Evolutionary conservation across 2,329 filamentous ascomycete species (phyloP).

Genomic region (Xylaria sp.): DNA sequence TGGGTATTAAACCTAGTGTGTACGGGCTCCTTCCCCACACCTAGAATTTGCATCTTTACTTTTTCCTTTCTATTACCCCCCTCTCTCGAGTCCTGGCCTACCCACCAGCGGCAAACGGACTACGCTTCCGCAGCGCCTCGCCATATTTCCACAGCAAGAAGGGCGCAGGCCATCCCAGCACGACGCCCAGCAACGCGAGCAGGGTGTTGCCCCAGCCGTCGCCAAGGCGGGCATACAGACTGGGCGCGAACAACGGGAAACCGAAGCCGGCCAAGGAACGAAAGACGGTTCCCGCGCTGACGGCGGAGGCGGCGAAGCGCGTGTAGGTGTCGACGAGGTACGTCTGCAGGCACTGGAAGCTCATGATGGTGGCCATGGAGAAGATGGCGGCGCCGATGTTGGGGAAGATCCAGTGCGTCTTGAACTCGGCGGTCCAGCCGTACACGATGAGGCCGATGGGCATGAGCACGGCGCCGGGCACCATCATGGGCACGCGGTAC

Average conservation of each 20-base stretch:
- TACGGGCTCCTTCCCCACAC: background rate
- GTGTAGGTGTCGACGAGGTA: conserved; percentile 61
- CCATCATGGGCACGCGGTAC: conserved; percentile 57
- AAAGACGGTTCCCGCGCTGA: conserved; percentile 58
- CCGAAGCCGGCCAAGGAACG: conserved; percentile 62
- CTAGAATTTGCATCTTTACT: background rate
- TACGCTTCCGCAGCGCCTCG: conserved; percentile 51
- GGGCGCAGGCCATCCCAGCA: conserved; percentile 61
- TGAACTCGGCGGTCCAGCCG: conserved; percentile 58
- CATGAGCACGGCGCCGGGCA: conserved; percentile 54
- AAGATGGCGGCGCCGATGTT: conserved; percentile 57
- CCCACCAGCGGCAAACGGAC: conserved; percentile 48
- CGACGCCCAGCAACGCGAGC: conserved; percentile 62
- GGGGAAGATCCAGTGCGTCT: conserved; percentile 59
- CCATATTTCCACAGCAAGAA: conserved; percentile 57
- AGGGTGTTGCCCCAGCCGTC: conserved; percentile 61
- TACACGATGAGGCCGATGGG: conserved; percentile 59
- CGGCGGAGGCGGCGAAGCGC: conserved; percentile 59
- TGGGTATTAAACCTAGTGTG: background rate
- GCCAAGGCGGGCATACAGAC: conserved; percentile 56
- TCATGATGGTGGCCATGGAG: conserved; percentile 53
- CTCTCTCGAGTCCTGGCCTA: background rate
- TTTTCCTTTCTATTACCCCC: background rate
- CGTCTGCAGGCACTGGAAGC: conserved; percentile 59
- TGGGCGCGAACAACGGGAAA: conserved; percentile 62